Percentiles rank a stretch among this genome's conserved stretches.
Conservation (phyloP, 352 stramenopile genomes). For the Phytophthora capsici region DNA sequence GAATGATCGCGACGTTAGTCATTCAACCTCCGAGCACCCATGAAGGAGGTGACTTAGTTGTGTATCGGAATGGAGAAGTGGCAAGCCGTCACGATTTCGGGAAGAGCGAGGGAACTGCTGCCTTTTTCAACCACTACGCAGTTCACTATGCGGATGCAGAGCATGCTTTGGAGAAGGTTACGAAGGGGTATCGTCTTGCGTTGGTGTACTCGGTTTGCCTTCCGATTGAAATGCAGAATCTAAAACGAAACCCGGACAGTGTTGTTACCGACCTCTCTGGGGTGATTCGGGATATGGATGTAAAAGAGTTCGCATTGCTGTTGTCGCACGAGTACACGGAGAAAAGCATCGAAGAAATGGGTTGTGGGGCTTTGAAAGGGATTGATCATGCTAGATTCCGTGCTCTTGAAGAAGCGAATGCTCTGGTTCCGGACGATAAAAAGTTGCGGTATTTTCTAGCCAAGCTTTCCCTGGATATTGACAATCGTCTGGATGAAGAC, state of each 20-base stretch:
- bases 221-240: constrained; percentile 19
- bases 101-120: constrained; percentile 14
- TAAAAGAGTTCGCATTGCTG: constrained; percentile 12
- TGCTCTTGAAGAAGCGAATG: constrained; percentile 30
- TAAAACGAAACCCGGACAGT: constrained; percentile 13
- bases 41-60: constrained; percentile 33
- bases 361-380: constrained; percentile 22
- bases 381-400: constrained; percentile 27
- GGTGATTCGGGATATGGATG: constrained; percentile 15
- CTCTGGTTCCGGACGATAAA: neutral
- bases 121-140: constrained; percentile 22
- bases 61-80: constrained; percentile 15
- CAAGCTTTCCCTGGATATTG: constrained; percentile 8
- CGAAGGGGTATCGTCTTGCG: constrained; percentile 29
- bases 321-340: constrained; percentile 33
- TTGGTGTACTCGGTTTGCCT: constrained; percentile 38
- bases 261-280: constrained; percentile 6
- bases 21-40: constrained; percentile 38
- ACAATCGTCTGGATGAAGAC: constrained; percentile 9
- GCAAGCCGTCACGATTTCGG: constrained; percentile 30
- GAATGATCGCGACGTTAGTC: constrained; percentile 61
- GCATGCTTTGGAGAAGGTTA: constrained; percentile 26
- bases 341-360: constrained; percentile 24
- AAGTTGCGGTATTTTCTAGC: constrained; percentile 24
- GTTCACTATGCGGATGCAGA: constrained; percentile 38